Evolutionary conservation across 805 yeast species (phyloP).

Genomic region (Saccharomyces mikatae): DNA sequence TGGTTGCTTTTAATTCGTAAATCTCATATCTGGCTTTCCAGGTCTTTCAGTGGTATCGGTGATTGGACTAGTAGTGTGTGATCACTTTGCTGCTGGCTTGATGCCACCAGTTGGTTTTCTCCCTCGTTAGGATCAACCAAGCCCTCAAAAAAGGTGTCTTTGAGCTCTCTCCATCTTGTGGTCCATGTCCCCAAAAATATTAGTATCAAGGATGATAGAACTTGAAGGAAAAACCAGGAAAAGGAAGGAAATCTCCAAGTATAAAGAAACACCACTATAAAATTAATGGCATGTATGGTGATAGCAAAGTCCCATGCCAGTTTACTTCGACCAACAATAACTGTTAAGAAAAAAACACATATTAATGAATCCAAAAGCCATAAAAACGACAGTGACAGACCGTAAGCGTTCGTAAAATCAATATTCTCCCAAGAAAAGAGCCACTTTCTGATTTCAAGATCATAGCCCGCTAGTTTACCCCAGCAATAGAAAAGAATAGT

Average conservation of each 20-base stretch:
- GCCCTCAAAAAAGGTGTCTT: constrained; percentile 85
- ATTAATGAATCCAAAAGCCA: constrained; percentile 82
- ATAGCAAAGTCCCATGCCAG: constrained; percentile 94
- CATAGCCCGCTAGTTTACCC: constrained; percentile 62
- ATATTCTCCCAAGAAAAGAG: constrained; percentile 75
- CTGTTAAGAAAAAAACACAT: constrained; percentile 74
- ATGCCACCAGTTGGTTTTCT: background rate
- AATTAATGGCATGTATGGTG: constrained; percentile 79
- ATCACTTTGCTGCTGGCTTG: background rate
- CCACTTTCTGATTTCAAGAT: constrained; percentile 53
- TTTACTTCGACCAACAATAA: constrained; percentile 86
- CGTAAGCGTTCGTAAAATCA: constrained; percentile 68
- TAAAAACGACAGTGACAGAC: constrained; percentile 60
- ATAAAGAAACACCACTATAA: constrained; percentile 59
- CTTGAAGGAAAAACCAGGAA: constrained; percentile 81
- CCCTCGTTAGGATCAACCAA: constrained; percentile 48
- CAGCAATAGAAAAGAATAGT: constrained; percentile 54
- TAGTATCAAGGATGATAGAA: constrained; percentile 56
- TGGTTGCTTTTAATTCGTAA: background rate
- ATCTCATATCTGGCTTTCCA: constrained; percentile 9
- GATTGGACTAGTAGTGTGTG: background rate
- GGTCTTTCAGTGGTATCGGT: constrained; percentile 11
- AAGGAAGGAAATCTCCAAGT: constrained; percentile 64
- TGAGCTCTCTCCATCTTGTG: constrained; percentile 83
- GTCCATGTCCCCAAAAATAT: constrained; percentile 82